phyloP scores from a whole-genome alignment of 2,329 filamentous ascomycete genomes.

The Verticillium nonalfalfae region DNA sequence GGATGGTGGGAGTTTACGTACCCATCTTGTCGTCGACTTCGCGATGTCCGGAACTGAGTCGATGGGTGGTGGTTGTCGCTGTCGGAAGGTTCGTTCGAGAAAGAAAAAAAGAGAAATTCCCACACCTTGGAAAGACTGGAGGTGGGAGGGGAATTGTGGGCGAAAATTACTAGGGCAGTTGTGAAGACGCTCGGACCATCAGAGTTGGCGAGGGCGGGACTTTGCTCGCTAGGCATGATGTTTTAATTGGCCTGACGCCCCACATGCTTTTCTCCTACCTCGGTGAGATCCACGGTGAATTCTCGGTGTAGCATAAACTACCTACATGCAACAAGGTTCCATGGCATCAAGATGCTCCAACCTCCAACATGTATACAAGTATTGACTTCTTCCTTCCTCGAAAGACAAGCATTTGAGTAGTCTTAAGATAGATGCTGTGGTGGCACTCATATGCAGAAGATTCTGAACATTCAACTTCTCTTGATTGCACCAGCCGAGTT shows the following conservation, averaged over 20 bases:
- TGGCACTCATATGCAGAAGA: too few relatives aligned
- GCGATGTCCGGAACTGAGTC: constrained; percentile 21
- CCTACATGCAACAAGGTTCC: too few relatives aligned
- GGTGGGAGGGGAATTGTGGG: constrained; percentile 2
- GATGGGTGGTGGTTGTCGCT: constrained; percentile 27
- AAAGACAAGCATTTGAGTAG: too few relatives aligned
- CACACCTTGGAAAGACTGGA: constrained; percentile 1
- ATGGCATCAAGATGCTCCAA: not conserved
- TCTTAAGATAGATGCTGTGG: too few relatives aligned
- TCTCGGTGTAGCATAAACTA: too few relatives aligned
- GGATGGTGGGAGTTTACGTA: constrained; percentile 40
- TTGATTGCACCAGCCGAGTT: not conserved
- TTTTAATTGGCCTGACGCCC: not conserved
- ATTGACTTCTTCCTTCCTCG: too few relatives aligned
- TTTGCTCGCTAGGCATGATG: not conserved
- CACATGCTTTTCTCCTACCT: not conserved
- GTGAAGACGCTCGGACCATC: not conserved
- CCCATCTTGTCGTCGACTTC: constrained; percentile 52
- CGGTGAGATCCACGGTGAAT: not conserved
- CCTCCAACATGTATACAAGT: not conserved
- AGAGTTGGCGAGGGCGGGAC: not conserved
- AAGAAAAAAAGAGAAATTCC: constrained; percentile 1
- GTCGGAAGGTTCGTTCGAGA: constrained; percentile 7
- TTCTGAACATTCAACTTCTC: not conserved
- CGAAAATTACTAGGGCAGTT: not conserved